A percentile compares a stretch with the other conserved stretches of the same genome.
phyloP scores from a whole-genome alignment of 495 filamentous ascomycete genomes.

The Talaromyces adpressus region DNA sequence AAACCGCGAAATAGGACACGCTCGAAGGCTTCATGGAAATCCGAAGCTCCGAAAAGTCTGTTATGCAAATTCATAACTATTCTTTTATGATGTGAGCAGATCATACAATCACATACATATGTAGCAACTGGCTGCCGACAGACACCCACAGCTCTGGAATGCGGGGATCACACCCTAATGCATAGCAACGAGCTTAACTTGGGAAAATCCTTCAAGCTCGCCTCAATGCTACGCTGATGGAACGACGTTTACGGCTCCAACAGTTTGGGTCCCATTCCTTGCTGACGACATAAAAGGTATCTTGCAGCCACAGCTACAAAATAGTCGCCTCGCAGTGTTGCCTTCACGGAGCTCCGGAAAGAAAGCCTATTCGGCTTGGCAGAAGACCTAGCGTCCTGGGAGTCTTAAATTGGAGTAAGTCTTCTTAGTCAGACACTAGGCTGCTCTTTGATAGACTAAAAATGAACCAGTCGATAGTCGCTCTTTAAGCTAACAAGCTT shows the following conservation, averaged over 20 bases:
- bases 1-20: too few relatives aligned
- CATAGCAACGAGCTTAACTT: conserved; percentile 7
- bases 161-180: conserved; percentile 9
- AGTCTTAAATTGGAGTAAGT: background rate
- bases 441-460: background rate
- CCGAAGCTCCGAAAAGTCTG: background rate
- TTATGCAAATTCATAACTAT: background rate
- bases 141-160: conserved; percentile 5
- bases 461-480: background rate
- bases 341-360: conserved; percentile 1
- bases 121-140: background rate
- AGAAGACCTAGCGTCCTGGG: background rate
- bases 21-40: background rate
- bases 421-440: background rate
- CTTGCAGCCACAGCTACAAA: background rate
- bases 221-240: conserved; percentile 2
- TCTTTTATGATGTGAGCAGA: background rate
- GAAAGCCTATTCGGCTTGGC: background rate
- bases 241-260: background rate
- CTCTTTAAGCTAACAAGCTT: background rate
- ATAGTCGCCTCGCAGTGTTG: background rate
- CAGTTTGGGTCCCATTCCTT: conserved; percentile 6
- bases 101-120: background rate
- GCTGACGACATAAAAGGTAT: background rate
- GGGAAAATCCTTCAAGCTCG: background rate